phyloP scores from a whole-genome alignment of 176 grass and related monocot genomes.

The Dendrocalamus sinicus region DNA sequence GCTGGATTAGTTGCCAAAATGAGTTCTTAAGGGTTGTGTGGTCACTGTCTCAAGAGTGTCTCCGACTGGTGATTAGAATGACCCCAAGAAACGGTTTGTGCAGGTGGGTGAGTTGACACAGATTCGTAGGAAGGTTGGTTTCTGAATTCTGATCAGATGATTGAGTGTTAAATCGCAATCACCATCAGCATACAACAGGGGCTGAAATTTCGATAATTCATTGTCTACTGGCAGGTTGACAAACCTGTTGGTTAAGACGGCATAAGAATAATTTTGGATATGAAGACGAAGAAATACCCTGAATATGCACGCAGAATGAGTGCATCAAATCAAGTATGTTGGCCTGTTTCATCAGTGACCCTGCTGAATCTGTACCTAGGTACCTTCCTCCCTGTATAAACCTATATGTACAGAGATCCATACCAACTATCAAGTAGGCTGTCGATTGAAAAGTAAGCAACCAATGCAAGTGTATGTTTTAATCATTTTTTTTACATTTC shows the following conservation, averaged over 20 bases:
- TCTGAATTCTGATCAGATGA: conserved; percentile 7
- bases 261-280: background rate
- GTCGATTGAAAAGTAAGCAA: background rate
- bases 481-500: background rate
- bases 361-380: conserved; percentile 29
- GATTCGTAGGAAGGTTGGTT: background rate
- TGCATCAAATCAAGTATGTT: conserved; percentile 14
- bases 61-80: background rate
- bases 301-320: background rate
- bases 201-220: background rate
- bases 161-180: conserved; percentile 13
- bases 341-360: conserved; percentile 31
- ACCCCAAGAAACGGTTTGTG: conserved; percentile 17
- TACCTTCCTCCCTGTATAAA: conserved; percentile 12
- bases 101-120: background rate
- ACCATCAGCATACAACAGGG: background rate
- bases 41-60: conserved; percentile 11
- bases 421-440: background rate
- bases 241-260: background rate
- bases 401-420: background rate
- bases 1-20: background rate
- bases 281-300: background rate
- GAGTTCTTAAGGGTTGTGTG: background rate
- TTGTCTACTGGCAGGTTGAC: conserved; percentile 12
- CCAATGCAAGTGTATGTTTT: background rate